A percentile compares a stretch with the other conserved stretches of the same genome.
phyloP scores from a whole-genome alignment of 176 grass and related monocot genomes.

The Zea mays region DNA sequence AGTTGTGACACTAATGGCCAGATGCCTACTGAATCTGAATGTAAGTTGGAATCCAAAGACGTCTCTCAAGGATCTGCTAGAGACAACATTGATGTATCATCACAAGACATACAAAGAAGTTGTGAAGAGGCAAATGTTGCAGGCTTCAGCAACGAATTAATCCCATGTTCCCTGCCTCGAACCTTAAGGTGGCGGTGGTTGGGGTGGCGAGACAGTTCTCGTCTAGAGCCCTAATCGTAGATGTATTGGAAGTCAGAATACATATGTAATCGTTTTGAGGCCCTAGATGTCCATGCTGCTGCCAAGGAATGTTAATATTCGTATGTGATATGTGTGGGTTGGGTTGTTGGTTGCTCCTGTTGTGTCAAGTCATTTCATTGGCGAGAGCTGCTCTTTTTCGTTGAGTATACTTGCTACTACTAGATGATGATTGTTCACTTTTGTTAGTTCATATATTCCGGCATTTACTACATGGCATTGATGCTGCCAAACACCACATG shows the following conservation, averaged over 20 bases:
- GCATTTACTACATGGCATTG: not conserved
- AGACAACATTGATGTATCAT: conserved; percentile 84
- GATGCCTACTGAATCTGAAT: not conserved
- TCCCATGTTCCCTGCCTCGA: no score
- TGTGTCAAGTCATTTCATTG: not conserved
- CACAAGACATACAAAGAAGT: conserved; percentile 92
- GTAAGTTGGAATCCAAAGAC: conserved; percentile 94
- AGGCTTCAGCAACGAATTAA: conserved; percentile 62
- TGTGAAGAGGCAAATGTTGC: conserved; percentile 62
- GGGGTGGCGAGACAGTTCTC: not conserved
- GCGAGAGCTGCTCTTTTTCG: conserved; percentile 35
- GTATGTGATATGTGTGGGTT: conserved; percentile 19
- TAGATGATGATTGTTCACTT: not conserved
- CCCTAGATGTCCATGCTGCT: conserved; percentile 6
- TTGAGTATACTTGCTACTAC: not conserved
- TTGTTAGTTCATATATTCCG: not conserved
- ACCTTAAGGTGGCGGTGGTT: not conserved
- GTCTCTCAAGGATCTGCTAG: conserved; percentile 73
- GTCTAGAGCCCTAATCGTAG: conserved; percentile 4
- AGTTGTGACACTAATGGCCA: not conserved
- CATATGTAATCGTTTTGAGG: conserved; percentile 30
- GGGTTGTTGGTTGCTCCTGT: conserved; percentile 19
- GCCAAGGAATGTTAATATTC: conserved; percentile 1
- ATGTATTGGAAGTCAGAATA: conserved; percentile 32
- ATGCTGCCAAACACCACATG: not conserved